Conservation (phyloP, 2,329 filamentous ascomycete genomes). For the Myriangium duriaei region DNA sequence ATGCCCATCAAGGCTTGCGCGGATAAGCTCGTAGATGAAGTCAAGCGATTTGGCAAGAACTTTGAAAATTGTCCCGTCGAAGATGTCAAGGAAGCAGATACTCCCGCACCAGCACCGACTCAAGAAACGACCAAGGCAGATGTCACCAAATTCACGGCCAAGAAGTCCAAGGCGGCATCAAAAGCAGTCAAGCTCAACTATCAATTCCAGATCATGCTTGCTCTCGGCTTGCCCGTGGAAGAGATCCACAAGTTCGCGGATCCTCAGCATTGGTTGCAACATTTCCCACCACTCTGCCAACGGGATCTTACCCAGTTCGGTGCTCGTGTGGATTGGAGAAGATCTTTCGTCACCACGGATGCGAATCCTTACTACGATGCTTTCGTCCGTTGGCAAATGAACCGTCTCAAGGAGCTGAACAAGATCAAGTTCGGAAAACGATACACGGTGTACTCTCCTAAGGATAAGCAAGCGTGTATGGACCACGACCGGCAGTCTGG, state of each 20-base stretch:
- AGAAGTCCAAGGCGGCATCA: constrained; percentile 81
- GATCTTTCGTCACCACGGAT: constrained; percentile 87
- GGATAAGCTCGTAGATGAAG: constrained; percentile 84
- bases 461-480: constrained; percentile 78
- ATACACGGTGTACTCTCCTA: constrained; percentile 87
- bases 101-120: constrained; percentile 46
- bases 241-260: constrained; percentile 93
- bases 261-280: constrained; percentile 79
- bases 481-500: constrained; percentile 74
- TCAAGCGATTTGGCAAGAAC: constrained; percentile 74
- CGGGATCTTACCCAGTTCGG: constrained; percentile 74
- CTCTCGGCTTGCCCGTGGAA: constrained; percentile 71
- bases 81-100: constrained; percentile 31
- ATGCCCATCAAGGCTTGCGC: constrained; percentile 98
- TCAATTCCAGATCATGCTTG: constrained; percentile 88
- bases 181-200: constrained; percentile 93
- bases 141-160: constrained; percentile 79
- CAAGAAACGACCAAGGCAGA: constrained; percentile 61
- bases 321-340: constrained; percentile 81
- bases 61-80: constrained; percentile 68
- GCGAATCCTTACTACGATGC: constrained; percentile 94
- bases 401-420: constrained; percentile 70
- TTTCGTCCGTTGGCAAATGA: constrained; percentile 97
- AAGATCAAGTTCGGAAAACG: constrained; percentile 91
- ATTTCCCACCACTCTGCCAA: constrained; percentile 74